A percentile compares a stretch with the other conserved stretches of the same genome.
Conservation (phyloP, 208 protist genomes). For the Balamuthia mandrillaris region DNA sequence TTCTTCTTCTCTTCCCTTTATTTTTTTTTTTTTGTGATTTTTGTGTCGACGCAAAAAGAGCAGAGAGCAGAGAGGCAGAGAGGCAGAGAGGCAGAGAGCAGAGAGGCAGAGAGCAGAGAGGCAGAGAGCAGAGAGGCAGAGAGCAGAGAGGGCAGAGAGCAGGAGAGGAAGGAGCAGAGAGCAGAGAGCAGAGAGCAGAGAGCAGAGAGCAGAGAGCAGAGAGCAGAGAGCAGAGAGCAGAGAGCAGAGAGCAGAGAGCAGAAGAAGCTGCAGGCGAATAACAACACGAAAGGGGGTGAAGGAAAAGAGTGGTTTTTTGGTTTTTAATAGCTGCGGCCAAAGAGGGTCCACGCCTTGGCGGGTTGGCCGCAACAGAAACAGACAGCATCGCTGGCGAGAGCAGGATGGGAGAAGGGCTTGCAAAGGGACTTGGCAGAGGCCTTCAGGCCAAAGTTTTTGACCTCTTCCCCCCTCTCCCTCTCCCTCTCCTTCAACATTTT, state of each 20-base stretch:
- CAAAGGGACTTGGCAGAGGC: slow-evolving; percentile 94
- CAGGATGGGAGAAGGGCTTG: slow-evolving; percentile 89
- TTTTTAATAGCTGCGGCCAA: slow-evolving; percentile 65
- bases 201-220: background rate
- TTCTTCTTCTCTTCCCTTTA: no score
- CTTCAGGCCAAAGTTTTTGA: slow-evolving; percentile 74
- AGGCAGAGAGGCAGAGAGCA: no score
- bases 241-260: background rate
- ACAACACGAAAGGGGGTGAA: background rate
- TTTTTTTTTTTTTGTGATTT: no score
- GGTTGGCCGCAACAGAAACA: slow-evolving; percentile 80
- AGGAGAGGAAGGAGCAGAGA: background rate
- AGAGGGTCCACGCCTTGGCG: slow-evolving; percentile 58
- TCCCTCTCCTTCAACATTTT: slow-evolving; percentile 8
- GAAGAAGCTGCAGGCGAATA: no score
- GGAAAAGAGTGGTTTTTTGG: background rate
- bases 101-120: no score
- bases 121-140: background rate
- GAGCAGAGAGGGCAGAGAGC: background rate
- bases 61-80: no score
- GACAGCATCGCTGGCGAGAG: slow-evolving; percentile 68
- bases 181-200: background rate
- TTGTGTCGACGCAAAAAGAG: no score
- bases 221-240: background rate
- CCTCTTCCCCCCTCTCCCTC: slow-evolving; percentile 67